Base-by-base conservation (phyloP, 2,329 filamentous ascomycete genomes). In the Penicillium sp. region DNA sequence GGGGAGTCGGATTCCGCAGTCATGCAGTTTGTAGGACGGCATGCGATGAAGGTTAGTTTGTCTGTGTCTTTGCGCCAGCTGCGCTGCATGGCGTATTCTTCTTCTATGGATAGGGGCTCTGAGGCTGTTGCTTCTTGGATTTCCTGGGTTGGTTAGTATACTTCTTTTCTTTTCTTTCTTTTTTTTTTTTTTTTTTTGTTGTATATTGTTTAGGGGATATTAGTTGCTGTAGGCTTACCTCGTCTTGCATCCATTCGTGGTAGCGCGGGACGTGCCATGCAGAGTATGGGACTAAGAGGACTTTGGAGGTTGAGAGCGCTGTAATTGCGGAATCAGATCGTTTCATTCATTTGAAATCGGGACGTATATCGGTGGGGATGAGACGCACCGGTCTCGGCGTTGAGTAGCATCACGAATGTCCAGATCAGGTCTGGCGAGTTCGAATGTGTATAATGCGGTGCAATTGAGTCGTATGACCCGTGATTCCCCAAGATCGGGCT, bases 1-100 rank as follows among this genome's bases (percentile, higher is more conserved):
- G 68, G 0, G 78, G 72, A 1, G 68, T 60, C 59, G 91, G 88
- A 46, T 67, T 65, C 9, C 71, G 70, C 0, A 75, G 71, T 22
- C 6, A 39, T 9, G 35, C 27, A n/a, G 24, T 24, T 24, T 40
- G 47, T 37, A 7, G 81, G 77, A 8, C 75, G 71, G 63, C 89
- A 95, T 44, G 87, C 69, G 64, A 97, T 95, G 59, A 96, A 97
- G 0, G 91, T 97, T 51, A 97, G 69, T 71, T 97, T 97, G 69
- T 97, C 90, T 22, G 73, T 69, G 34, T 93, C 87, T 16, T 72
- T 73, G 29, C 89, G 83, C 91, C 91, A 97, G 54, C 83, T 88
- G n/a, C 73, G 71, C 68, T 96, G 91, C 83, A 96, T 97, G 40
- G 81, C 79, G 68, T 93, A 89, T 74, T 97, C 91, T 63, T 95